Base-by-base conservation (phyloP, 306 rosid species). In the Dryas drummondii region DNA sequence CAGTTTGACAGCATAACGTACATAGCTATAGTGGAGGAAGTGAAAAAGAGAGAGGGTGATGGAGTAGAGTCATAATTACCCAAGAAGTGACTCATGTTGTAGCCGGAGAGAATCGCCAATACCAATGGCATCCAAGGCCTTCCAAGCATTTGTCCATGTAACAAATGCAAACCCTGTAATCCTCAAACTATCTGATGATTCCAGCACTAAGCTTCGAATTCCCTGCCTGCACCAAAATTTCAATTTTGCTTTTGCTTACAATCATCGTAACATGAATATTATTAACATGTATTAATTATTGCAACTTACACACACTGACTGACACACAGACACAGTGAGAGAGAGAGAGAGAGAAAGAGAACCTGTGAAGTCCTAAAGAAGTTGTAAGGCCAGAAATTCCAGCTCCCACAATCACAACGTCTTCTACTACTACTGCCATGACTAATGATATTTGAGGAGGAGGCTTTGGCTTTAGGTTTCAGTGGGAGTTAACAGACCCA, bases 341-440 rank as follows among this genome's bases (percentile, higher is more conserved):
- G 3, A 37, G 8, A 68, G 17, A 56, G 26, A 61, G 51, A 19
- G 7, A 60, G 6, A 72, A 48, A n/a, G 13, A 54, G 9, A 32
- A 80, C 87, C 86, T 81, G 72, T 87, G 85, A 74, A 90, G 91
- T 78, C 87, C 98, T 5, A 91, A 72, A 14, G 96, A 78, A 0
- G 96, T 85, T 3, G 98, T 22, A 7, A 93, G 96, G 22, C 97
- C 97, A 58, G 90, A 84, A 53, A 93, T 85, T 64, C 96, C 98
- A 76, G 83, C 98, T 79, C 98, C 97, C 22, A 93, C 97, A 66
- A 93, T 91, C 79, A 91, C 90, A 70, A 93, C 52, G 17, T 88
- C 88, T 76, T 80, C 69, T n/a, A 17, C 82, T 57, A 8, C 27
- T 47, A 45, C 78, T 77, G 63, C 49, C 69, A 73, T 73, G 55